Conservation (phyloP, 495 filamentous ascomycete species). For the Daldinia bambusicola region DNA sequence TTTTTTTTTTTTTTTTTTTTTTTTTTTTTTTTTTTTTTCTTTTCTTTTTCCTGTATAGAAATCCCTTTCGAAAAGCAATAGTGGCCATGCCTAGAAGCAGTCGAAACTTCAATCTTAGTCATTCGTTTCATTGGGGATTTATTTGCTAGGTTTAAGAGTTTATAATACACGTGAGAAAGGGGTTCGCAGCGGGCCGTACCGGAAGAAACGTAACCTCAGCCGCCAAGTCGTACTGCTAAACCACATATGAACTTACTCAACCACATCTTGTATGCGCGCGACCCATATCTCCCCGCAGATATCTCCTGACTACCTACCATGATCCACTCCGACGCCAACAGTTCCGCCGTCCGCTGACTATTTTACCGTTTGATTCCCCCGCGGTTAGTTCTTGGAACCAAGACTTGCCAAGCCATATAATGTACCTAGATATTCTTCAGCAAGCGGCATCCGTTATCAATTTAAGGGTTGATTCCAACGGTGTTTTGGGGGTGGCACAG, state of each 20-base stretch:
- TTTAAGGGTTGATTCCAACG: not conserved
- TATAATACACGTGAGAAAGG: not conserved
- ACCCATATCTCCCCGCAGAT: not conserved
- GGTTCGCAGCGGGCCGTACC: slow-evolving; percentile 34
- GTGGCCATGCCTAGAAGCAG: not conserved
- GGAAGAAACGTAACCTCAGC: slow-evolving; percentile 29
- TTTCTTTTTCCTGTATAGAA: not conserved
- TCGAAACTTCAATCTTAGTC: not conserved
- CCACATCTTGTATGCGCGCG: slow-evolving; percentile 11
- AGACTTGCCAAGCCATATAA: slow-evolving; percentile 13
- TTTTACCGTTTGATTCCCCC: not conserved
- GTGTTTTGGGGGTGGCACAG: not conserved
- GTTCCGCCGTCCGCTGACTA: not conserved
- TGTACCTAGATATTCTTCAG: slow-evolving; percentile 5
- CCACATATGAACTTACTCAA: not conserved
- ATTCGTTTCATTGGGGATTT: slow-evolving; percentile 8
- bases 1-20: not conserved
- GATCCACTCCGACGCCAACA: not conserved
- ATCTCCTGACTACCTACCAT: not conserved
- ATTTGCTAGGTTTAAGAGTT: not conserved
- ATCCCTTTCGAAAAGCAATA: not conserved
- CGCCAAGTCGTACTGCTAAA: slow-evolving; percentile 13
- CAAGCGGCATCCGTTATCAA: not conserved
- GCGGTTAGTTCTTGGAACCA: not conserved
- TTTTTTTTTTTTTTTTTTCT: not conserved